These are phyloP conservation scores for Cladosporium sp. DNA, from an alignment of 2,329 filamentous ascomycete species.

Conservation along the genomic window DNA sequence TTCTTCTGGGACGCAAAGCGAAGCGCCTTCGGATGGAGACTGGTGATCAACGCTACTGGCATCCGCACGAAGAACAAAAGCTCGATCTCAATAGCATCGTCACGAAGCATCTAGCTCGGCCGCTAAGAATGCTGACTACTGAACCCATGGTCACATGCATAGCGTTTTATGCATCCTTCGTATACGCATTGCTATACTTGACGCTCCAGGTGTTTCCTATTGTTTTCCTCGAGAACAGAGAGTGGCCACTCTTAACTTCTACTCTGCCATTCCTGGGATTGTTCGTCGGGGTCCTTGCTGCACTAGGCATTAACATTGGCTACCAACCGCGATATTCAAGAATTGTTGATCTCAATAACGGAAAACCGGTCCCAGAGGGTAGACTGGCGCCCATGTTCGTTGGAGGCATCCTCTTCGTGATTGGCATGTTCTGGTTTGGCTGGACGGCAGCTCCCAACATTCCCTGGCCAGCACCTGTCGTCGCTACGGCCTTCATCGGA, in stretches of 20 bases:
- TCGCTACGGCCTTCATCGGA: conserved; percentile 41
- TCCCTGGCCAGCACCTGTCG: conserved; percentile 39
- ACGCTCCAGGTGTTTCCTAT: conserved; percentile 46
- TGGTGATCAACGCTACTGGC: conserved; percentile 40
- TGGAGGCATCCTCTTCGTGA: conserved; percentile 40
- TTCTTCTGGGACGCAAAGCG: conserved; percentile 45
- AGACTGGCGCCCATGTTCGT: conserved; percentile 43
- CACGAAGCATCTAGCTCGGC: conserved; percentile 40
- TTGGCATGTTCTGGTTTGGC: conserved; percentile 33
- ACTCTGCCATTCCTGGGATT: conserved; percentile 44
- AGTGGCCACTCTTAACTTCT: conserved; percentile 39
- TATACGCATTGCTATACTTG: conserved; percentile 45
- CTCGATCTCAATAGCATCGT: conserved; percentile 38
- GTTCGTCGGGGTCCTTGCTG: conserved; percentile 40
- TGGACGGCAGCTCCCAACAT: conserved; percentile 37
- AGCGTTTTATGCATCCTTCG: conserved; percentile 34
- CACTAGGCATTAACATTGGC: conserved; percentile 38
- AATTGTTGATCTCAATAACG: conserved; percentile 32
- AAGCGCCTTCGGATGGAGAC: conserved; percentile 52
- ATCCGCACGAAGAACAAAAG: conserved; percentile 43
- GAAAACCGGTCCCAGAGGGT: conserved; percentile 32
- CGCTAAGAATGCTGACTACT: conserved; percentile 42
- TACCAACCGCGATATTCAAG: conserved; percentile 36
- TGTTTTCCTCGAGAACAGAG: conserved; percentile 41
- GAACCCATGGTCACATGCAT: conserved; percentile 46